Percentiles rank a stretch among this genome's conserved stretches.
phyloP scores from a whole-genome alignment of 1,284 basidiomycete genomes.

The Rhodotorula glutinis region DNA sequence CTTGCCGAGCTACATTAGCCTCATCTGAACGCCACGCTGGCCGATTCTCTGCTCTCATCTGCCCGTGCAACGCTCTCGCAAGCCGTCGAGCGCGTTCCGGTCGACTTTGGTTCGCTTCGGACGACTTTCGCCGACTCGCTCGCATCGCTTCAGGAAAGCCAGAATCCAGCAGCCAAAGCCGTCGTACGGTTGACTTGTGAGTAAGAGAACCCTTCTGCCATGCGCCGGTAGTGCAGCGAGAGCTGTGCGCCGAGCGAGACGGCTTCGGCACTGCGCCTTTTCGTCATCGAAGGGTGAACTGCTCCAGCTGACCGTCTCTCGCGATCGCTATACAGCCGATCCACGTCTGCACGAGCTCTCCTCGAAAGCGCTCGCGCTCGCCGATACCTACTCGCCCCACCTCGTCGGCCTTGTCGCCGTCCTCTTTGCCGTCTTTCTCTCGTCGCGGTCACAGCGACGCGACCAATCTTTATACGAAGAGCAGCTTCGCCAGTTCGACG shows the following conservation, averaged over 20 bases:
- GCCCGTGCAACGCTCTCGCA: neutral
- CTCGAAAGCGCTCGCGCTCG: neutral
- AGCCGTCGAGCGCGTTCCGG: neutral
- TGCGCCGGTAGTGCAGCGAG: neutral
- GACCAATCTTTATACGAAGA: neutral
- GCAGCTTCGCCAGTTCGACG: neutral
- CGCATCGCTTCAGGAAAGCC: constrained; percentile 1
- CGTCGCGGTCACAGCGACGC: neutral
- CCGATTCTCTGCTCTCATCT: constrained; percentile 1
- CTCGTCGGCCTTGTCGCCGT: constrained; percentile 11
- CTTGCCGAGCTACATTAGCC: too few species aligned
- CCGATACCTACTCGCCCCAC: neutral
- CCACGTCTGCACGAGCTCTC: neutral
- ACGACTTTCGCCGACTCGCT: neutral
- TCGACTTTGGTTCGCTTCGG: neutral
- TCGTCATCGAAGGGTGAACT: neutral
- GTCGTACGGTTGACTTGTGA: constrained; percentile 1
- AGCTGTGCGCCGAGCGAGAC: neutral
- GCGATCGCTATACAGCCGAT: neutral
- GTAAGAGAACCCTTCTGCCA: neutral
- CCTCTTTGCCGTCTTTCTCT: constrained; percentile 7
- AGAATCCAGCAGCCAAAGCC: constrained; percentile 7
- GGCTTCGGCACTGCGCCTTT: neutral
- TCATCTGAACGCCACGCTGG: neutral
- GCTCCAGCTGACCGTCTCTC: neutral